Evolutionary conservation across 148 eudicot species (phyloP), one percentile per base, ranked within the genome.

Genomic region (Rhododendron ovatum): DNA sequence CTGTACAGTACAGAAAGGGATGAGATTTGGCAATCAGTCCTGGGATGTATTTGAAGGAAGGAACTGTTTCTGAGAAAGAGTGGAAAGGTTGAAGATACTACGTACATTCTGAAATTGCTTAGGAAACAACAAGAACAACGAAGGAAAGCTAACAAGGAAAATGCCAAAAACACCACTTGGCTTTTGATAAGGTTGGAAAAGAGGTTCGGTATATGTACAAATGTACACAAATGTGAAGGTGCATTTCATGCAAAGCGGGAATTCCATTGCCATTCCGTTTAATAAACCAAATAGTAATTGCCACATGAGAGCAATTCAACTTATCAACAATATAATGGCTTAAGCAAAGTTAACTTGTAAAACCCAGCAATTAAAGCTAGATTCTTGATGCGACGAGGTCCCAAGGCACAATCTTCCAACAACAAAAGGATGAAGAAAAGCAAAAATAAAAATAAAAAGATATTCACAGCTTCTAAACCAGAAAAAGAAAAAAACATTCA

Each of bases 1-100:
- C 98, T 96, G 93, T 67, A 85, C 85, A 81, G 39, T 33, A 78
- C 39, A 48, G 12, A 30, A 74, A 14, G 67, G 59, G 12, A 73
- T 82, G 78, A 87, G 86, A 65, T 28, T 59, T 55, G 76, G 74
- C 53, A 74, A 73, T 47, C 15, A 50, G 45, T 7, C 12, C 35
- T 2, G 35, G 41, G 41, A 67, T 45, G 35, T 33, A 48, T 45
- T 10, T 26, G 20, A 48, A 83, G 55, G 85, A 67, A 24, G 59
- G 63, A 47, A 30, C 61, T 30, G 63, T 67, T 83, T 43, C 14
- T 35, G 20, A 69, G 45, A 33, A 50, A 53, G 12, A 6, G 24
- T 48, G 41, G 12, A 35, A 20, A 37, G 12, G 30, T 35, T 37
- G 73, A 39, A 20, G 12, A 53, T 50, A 33, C 24, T 3, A 63